phyloP scores from a whole-genome alignment of 2,329 filamentous ascomycete species.

The Chrysoporthe deuterocubensis region DNA sequence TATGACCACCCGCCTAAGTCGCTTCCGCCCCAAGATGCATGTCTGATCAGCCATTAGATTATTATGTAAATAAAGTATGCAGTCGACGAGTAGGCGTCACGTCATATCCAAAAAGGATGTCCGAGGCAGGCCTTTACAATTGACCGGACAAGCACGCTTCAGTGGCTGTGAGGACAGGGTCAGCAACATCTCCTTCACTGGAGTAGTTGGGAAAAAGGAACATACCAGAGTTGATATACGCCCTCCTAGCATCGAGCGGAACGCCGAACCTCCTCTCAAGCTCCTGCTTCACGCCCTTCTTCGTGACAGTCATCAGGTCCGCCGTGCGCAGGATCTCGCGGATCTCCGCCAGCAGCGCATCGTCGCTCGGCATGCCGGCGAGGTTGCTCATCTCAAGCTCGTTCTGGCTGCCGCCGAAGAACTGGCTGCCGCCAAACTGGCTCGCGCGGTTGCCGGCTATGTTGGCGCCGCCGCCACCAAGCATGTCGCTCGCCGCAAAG shows the following conservation, averaged over 20 bases:
- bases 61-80: slow-evolving; percentile 22
- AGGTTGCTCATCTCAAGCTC: slow-evolving; percentile 79
- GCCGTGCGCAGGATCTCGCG: slow-evolving; percentile 88
- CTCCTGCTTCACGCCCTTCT: slow-evolving; percentile 96
- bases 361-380: slow-evolving; percentile 79
- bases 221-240: slow-evolving; percentile 93
- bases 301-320: slow-evolving; percentile 96
- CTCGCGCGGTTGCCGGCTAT: slow-evolving; percentile 55
- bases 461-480: slow-evolving; percentile 30
- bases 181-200: slow-evolving; percentile 31
- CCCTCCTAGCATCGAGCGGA: slow-evolving; percentile 81
- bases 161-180: slow-evolving; percentile 58
- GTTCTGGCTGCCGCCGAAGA: slow-evolving; percentile 58
- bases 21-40: slow-evolving; percentile 3
- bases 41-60: slow-evolving; percentile 24
- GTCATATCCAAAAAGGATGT: slow-evolving; percentile 11
- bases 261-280: slow-evolving; percentile 89
- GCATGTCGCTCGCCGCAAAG: slow-evolving; percentile 74
- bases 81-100: slow-evolving; percentile 9
- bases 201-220: slow-evolving; percentile 32
- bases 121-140: slow-evolving; percentile 52
- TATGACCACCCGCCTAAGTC: not conserved
- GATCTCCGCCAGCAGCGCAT: slow-evolving; percentile 90
- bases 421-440: slow-evolving; percentile 63
- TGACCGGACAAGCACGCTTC: slow-evolving; percentile 80